Base-by-base conservation (phyloP, 2,329 filamentous ascomycete species). In the Coniochaeta sp. region DNA sequence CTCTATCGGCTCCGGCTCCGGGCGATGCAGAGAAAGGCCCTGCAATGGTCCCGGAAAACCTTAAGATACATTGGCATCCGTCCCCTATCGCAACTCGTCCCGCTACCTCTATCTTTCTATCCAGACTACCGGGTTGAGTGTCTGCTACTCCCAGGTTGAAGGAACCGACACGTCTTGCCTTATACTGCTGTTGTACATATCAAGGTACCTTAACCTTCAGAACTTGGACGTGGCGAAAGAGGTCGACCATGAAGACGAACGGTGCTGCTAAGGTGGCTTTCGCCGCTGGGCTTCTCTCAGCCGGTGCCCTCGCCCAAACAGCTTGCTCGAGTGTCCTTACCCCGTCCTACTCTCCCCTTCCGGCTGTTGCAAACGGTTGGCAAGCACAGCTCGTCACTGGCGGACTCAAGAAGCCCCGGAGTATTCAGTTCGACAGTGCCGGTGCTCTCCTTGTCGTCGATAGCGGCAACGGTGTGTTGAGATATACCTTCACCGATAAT, bases 381-480 rank as follows among this genome's bases (percentile, higher is more conserved):
- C 69, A 73, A 6, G 77, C 74, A 17, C 73, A 76, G 61, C 71
- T 81, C 2, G 67, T 80, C 24, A 75, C 74, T 43, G 73, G 72
- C 28, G 73, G 73, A 17, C 67, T 81, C 56, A 72, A 66, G 38
- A 75, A 72, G 28, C 79, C 79, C 0, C 72, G 80, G 24, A 73
- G 73, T 52, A 73, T 82, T 40, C 65, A 73, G 17, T 79, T 82
- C 59, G 80, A 82, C 61, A 66, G 62, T 7, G 67, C 72, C 34
- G 78, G 78, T 16, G 74, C 72, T 3, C 69, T 82, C 26, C 68
- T 82, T 4, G 71, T 81, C 7, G 68, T 80, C 17, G 77, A 81
- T 58, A 70, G 73, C 14, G 74, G 76, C 24, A 71, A 71, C 16
- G 80, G 80, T 1, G 68, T 82, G 19, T 67, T 73, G 26, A 76